phyloP scores from a whole-genome alignment of 1,284 basidiomycete species.

The Boletus mariae region DNA sequence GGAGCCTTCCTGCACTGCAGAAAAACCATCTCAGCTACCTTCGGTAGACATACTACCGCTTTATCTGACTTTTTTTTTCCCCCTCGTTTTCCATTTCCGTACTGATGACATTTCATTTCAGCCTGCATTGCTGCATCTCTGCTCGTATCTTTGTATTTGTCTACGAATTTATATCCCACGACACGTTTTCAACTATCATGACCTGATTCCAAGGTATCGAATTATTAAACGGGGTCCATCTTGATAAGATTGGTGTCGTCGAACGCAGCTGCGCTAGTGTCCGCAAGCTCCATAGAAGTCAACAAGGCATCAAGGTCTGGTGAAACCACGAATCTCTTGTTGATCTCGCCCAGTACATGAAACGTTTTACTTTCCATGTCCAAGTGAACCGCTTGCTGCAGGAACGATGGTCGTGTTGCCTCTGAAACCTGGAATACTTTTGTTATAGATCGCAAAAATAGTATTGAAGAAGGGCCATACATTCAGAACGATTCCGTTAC shows the following conservation, averaged over 20 bases:
- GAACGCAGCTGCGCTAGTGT: constrained; percentile 35
- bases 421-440: constrained; percentile 61
- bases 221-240: constrained; percentile 43
- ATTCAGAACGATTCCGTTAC: constrained; percentile 77
- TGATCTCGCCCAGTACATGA: constrained; percentile 79
- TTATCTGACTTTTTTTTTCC: constrained; percentile 39
- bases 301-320: constrained; percentile 82
- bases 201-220: no score
- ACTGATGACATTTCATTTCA: constrained; percentile 12
- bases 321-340: constrained; percentile 81
- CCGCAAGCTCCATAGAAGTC: constrained; percentile 61
- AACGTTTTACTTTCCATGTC: constrained; percentile 60
- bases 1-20: constrained; percentile 53
- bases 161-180: not conserved
- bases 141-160: not conserved
- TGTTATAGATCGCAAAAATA: constrained; percentile 8
- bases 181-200: no score
- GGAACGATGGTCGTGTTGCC: constrained; percentile 83
- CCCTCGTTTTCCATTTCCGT: not conserved
- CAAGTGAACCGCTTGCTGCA: constrained; percentile 83
- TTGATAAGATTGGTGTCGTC: constrained; percentile 50
- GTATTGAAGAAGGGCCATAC: constrained; percentile 42
- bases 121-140: not conserved
- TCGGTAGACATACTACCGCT: constrained; percentile 44
- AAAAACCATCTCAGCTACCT: constrained; percentile 63